These are phyloP conservation scores for Psophocarpus tetragonolobus DNA, from an alignment of 306 rosid species.

Conservation along the genomic window DNA sequence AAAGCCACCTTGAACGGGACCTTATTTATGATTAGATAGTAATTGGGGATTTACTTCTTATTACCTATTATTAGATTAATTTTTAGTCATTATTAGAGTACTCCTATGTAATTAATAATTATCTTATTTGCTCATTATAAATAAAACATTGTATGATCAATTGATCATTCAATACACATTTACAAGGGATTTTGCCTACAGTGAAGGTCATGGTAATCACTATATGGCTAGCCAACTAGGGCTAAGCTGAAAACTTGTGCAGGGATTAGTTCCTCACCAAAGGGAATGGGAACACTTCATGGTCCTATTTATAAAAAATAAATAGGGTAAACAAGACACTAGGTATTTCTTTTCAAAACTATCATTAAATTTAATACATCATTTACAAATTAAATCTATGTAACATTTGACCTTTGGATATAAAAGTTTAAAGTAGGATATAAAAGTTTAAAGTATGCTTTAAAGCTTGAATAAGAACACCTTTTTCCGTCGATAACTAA, in stretches of 20 bases:
- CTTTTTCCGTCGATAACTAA: constrained; percentile 2
- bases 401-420: neutral
- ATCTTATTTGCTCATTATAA: too few relatives aligned
- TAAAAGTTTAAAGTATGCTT: neutral
- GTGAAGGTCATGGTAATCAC: neutral
- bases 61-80: too few relatives aligned
- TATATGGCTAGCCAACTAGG: neutral
- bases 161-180: too few relatives aligned
- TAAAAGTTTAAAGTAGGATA: neutral
- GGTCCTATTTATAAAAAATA: neutral
- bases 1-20: too few relatives aligned
- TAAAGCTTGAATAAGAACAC: neutral
- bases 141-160: too few relatives aligned
- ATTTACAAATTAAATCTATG: neutral
- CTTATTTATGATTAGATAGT: too few relatives aligned
- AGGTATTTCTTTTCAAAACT: constrained; percentile 17
- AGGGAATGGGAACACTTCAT: neutral
- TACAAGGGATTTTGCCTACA: neutral
- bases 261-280: neutral
- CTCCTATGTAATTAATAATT: too few relatives aligned
- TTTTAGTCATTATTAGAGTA: too few relatives aligned
- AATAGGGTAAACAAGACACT: neutral
- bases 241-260: neutral
- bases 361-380: neutral
- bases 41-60: too few relatives aligned